Conservation (phyloP, 305 asterid genomes). For the Plantago coronopus region DNA sequence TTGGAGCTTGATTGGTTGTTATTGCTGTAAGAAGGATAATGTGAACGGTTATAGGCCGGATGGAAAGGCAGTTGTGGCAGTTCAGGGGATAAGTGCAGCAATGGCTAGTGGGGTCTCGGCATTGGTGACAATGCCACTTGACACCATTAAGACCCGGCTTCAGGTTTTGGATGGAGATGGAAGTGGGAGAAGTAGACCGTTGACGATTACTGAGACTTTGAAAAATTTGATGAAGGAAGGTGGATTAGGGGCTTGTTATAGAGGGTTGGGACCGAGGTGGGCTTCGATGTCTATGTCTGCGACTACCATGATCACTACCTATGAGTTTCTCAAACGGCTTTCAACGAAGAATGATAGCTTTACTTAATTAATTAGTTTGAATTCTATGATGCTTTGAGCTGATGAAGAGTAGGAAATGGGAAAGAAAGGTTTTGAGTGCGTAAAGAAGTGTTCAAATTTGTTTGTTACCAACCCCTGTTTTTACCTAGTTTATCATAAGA, state of each 20-base stretch:
- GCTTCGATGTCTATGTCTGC: constrained; percentile 96
- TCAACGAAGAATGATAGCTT: constrained; percentile 64
- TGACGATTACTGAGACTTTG: constrained; percentile 51
- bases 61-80: constrained; percentile 59
- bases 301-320: constrained; percentile 88
- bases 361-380: constrained; percentile 31
- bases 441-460: constrained; percentile 23
- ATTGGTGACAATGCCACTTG: constrained; percentile 84
- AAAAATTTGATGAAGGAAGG: constrained; percentile 76
- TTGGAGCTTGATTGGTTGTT: constrained; percentile 57
- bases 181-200: constrained; percentile 29
- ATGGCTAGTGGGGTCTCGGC: constrained; percentile 92
- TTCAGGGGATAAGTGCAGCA: constrained; percentile 78
- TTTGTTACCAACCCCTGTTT: constrained; percentile 30
- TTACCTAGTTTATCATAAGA: constrained; percentile 6
- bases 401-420: constrained; percentile 14
- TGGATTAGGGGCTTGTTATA: constrained; percentile 82
- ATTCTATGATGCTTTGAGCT: constrained; percentile 14
- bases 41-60: constrained; percentile 53
- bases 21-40: constrained; percentile 51
- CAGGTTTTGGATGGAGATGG: constrained; percentile 84
- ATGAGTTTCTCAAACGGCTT: constrained; percentile 82
- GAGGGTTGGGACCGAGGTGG: constrained; percentile 96
- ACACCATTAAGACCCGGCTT: constrained; percentile 81
- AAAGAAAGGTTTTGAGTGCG: constrained; percentile 12